Base-by-base conservation (phyloP, 2,329 filamentous ascomycete genomes). In the Epichloe scottii region DNA sequence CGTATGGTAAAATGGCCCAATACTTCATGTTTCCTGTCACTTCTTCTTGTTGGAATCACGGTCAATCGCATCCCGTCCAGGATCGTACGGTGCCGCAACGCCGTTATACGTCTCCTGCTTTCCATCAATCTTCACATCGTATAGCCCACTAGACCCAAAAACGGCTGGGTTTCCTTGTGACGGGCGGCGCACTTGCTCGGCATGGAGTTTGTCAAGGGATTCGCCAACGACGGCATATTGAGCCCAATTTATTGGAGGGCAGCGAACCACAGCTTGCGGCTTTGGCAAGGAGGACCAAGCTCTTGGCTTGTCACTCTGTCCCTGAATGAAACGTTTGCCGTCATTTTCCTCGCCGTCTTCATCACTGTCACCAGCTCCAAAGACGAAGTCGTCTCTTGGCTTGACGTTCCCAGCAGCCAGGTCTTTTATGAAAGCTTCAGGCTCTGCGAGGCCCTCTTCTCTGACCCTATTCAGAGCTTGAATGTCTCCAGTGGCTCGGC, bases 161-260 rank as follows among this genome's bases (percentile, higher is more conserved):
- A 60, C 61, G 17, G 74, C 75, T 0, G 80, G 81, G 14, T 63
- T 64, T 1, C 80, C 80, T 40, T 76, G 72, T 8, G 68, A 70
- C 1, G 89, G 89, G 50, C 79, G 77, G 46, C 72, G 69, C 49
- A 82, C 70, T 68, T 96, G 89, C 62, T 95, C 87, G 48, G 81
- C 78, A 64, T 96, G 90, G 56, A 96, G 73, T 63, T 82, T 86
- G 66, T 96, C 89, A 37, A 96, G 74, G 1, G 87, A 81, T 21
- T 68, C 64, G 46, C 89, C 90, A 3, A 93, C 82, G n/a, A 96
- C 76, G 59, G 88, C 87, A 66, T 97, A 97, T 63, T 95, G 90
- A 12, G 83, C 81, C 91, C 91, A 97, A 71, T 96, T 95, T 62
- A 97, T 84, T 8, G 88, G 85, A 8, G 91, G 91, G 69, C 84